Evolutionary conservation across 495 filamentous ascomycete genomes (phyloP).

Genomic region (Xylaria castorea): DNA sequence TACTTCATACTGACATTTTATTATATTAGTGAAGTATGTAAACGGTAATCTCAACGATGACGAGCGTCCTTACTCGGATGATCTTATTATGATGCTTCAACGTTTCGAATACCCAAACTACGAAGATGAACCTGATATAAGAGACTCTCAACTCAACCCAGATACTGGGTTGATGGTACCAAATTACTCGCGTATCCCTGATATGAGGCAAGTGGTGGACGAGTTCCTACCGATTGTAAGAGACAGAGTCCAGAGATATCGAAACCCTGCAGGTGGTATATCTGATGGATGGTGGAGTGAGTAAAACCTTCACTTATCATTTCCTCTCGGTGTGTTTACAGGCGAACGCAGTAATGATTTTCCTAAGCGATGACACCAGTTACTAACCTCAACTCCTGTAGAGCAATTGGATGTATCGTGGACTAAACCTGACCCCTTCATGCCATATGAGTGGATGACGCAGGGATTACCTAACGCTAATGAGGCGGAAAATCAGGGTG

Average conservation of each 20-base stretch:
- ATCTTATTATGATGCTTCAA: not conserved
- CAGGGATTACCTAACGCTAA: not conserved
- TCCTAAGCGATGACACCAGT: not conserved
- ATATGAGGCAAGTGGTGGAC: not conserved
- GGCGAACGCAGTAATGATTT: not conserved
- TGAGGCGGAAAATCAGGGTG: not conserved
- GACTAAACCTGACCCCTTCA: conserved; percentile 11
- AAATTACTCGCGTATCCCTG: not conserved
- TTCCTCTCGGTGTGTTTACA: not conserved
- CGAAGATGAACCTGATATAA: not conserved
- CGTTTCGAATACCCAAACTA: not conserved
- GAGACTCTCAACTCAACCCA: not conserved
- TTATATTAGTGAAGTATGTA: not conserved
- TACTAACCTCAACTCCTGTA: conserved; percentile 1
- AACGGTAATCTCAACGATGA: not conserved
- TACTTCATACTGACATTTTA: not conserved
- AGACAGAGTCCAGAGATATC: not conserved
- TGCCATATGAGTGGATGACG: conserved; percentile 15
- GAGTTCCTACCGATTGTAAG: not conserved
- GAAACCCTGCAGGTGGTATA: not conserved
- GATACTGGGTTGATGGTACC: not conserved
- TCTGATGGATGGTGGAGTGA: conserved; percentile 11
- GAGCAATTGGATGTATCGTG: conserved; percentile 12
- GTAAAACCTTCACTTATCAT: not conserved
- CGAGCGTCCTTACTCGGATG: not conserved